phyloP scores from a whole-genome alignment of 2,329 filamentous ascomycete genomes.

The Blastomyces parvus region DNA sequence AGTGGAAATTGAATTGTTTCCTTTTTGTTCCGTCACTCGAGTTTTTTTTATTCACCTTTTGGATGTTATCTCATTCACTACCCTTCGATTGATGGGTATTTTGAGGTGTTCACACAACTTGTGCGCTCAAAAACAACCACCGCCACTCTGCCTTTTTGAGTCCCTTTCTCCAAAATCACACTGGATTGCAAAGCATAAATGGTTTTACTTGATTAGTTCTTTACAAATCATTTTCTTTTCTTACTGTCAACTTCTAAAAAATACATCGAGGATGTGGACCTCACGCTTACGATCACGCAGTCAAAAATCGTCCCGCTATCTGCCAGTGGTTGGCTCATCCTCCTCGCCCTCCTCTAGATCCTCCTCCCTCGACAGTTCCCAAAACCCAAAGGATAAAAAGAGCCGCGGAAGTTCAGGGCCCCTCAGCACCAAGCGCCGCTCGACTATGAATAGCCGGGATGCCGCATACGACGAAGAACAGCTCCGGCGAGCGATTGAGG shows the following conservation, averaged over 20 bases:
- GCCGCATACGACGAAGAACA: constrained; percentile 93
- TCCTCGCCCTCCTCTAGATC: constrained; percentile 36
- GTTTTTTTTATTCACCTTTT: constrained; percentile 9
- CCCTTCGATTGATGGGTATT: not conserved
- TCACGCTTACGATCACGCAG: constrained; percentile 36
- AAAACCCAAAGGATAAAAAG: constrained; percentile 33
- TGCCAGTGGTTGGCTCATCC: constrained; percentile 47
- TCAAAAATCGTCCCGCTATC: constrained; percentile 54
- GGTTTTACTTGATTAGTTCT: not conserved
- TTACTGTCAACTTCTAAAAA: constrained; percentile 1
- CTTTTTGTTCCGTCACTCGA: not conserved
- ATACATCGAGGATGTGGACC: constrained; percentile 13
- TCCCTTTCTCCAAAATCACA: not conserved
- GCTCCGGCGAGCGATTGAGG: constrained; percentile 79
- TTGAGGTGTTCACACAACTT: not conserved
- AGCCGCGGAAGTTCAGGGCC: constrained; percentile 44
- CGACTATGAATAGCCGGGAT: constrained; percentile 94
- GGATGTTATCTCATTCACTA: constrained; percentile 6
- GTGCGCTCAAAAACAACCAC: not conserved
- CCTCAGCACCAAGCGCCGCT: constrained; percentile 68
- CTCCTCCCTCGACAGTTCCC: constrained; percentile 34
- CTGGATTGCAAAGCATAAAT: not conserved
- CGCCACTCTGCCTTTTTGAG: not conserved
- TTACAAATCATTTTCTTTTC: not conserved
- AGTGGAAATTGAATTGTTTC: constrained; percentile 30